These are phyloP conservation scores for Xylariaceae sp. DNA, from an alignment of 2,329 filamentous ascomycete genomes.

Conservation along the genomic window DNA sequence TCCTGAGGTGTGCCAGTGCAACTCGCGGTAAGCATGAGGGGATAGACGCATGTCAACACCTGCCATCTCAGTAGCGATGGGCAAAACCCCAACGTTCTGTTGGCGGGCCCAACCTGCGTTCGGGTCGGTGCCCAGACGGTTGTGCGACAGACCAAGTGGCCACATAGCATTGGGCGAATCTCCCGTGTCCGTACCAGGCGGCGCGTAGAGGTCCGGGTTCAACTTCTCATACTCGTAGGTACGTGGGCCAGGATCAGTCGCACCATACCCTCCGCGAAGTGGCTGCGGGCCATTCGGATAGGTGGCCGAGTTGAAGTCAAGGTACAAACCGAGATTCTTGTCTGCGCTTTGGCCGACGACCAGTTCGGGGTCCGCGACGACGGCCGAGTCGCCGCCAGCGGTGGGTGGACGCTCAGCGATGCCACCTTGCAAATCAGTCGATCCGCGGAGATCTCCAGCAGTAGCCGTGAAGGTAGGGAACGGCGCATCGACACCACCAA, in stretches of 20 bases:
- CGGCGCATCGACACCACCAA: neutral
- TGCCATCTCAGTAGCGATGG: slow-evolving; percentile 47
- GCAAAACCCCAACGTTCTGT: slow-evolving; percentile 50
- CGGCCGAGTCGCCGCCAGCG: slow-evolving; percentile 36
- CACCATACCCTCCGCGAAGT: slow-evolving; percentile 47
- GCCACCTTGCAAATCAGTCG: neutral
- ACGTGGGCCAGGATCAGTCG: slow-evolving; percentile 50
- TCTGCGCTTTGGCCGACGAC: slow-evolving; percentile 49
- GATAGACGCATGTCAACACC: slow-evolving; percentile 57
- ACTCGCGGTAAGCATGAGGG: slow-evolving; percentile 56
- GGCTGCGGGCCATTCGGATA: slow-evolving; percentile 44
- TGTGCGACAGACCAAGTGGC: slow-evolving; percentile 51
- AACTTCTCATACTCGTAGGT: slow-evolving; percentile 48
- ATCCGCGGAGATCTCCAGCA: neutral
- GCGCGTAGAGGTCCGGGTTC: slow-evolving; percentile 52
- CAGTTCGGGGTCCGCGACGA: slow-evolving; percentile 37
- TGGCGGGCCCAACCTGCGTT: slow-evolving; percentile 51
- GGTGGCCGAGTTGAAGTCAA: slow-evolving; percentile 48
- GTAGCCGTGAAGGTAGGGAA: neutral
- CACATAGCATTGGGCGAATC: slow-evolving; percentile 46
- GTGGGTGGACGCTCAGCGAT: slow-evolving; percentile 29
- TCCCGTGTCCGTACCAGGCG: slow-evolving; percentile 50
- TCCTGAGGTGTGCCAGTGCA: slow-evolving; percentile 57
- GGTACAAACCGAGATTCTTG: slow-evolving; percentile 45
- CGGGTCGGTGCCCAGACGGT: slow-evolving; percentile 40